These are phyloP conservation scores for Leucaena leucocephala DNA, from an alignment of 306 rosid genomes.

Conservation along the genomic window DNA sequence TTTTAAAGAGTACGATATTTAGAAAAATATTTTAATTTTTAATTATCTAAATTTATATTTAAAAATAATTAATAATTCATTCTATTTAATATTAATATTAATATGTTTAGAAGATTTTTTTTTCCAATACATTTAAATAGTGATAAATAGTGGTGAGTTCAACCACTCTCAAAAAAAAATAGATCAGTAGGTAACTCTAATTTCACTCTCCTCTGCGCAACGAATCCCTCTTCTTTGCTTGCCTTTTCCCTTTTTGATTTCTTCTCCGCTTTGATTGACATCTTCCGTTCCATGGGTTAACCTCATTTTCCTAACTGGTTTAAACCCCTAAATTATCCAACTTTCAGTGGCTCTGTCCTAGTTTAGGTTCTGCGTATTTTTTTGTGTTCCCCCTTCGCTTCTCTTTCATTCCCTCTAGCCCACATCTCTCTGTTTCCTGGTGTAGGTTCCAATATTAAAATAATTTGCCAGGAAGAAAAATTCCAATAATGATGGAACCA, in stretches of 20 bases:
- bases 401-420: background rate
- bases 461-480: background rate
- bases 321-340: background rate
- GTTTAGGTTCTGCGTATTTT: background rate
- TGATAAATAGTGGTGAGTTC: no score
- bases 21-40: no score
- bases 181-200: no score
- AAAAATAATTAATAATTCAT: no score
- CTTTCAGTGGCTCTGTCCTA: background rate
- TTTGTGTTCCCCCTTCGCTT: background rate
- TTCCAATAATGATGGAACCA: slow-evolving; percentile 37
- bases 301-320: background rate
- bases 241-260: background rate
- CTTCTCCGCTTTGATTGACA: background rate
- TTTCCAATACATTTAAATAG: no score
- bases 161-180: no score
- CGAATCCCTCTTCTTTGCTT: background rate
- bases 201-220: background rate
- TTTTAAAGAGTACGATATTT: no score
- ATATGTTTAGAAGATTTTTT: no score
- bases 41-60: no score
- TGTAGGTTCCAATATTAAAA: background rate
- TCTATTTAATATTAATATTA: no score
- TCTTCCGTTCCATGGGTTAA: background rate
- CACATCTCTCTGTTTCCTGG: background rate